Evolutionary conservation across 192 early-diverging fungal species (phyloP).

Genomic region (Umbelopsis ramanniana): DNA sequence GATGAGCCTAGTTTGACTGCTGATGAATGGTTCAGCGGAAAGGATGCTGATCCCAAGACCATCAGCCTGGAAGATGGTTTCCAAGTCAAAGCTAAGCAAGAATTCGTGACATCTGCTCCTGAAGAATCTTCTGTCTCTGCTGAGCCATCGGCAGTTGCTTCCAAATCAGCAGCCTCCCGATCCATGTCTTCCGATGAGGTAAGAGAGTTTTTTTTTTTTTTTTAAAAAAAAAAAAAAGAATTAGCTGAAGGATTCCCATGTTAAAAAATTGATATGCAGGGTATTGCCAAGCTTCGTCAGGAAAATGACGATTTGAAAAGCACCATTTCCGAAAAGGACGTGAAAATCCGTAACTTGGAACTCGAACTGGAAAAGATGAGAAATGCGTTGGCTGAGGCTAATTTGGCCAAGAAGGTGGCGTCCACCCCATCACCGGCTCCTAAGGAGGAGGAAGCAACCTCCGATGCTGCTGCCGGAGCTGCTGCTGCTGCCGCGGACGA

Average conservation of each 20-base stretch:
- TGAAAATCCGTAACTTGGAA: constrained; percentile 81
- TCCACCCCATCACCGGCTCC: neutral
- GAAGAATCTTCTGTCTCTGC: constrained; percentile 38
- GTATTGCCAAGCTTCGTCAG: constrained; percentile 54
- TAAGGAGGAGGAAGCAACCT: neutral
- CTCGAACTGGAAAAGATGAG: constrained; percentile 68
- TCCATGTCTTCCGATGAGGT: neutral
- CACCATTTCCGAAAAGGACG: constrained; percentile 68
- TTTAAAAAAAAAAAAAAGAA: too few species aligned
- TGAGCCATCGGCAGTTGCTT: neutral
- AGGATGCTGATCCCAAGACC: constrained; percentile 80
- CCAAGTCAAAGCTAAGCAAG: constrained; percentile 65
- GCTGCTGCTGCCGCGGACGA: constrained; percentile 2
- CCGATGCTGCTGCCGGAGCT: neutral
- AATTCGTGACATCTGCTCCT: constrained; percentile 77
- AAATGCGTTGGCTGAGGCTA: constrained; percentile 34
- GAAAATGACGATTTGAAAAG: constrained; percentile 87
- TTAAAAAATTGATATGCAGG: neutral
- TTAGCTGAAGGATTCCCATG: too few species aligned
- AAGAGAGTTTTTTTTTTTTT: too few species aligned
- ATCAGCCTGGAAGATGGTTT: constrained; percentile 77
- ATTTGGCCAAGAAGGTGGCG: constrained; percentile 26
- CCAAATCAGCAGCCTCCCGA: neutral
- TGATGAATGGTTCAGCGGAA: constrained; percentile 91
- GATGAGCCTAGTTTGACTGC: constrained; percentile 86